Base-by-base conservation (phyloP, 2,329 filamentous ascomycete genomes). In the Penicillium sp. region DNA sequence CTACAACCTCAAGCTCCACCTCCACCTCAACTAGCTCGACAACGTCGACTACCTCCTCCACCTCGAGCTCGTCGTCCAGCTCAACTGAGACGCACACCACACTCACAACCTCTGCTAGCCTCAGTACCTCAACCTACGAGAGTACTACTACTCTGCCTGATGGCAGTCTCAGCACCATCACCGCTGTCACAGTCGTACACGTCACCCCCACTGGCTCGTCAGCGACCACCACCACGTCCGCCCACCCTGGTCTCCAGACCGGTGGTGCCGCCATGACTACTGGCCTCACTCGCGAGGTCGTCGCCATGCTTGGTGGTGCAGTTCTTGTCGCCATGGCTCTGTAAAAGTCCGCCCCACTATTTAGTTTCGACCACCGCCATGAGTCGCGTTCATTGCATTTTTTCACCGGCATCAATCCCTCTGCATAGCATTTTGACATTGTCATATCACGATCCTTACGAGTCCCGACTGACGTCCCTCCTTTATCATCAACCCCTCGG, bases 131-230 rank as follows among this genome's bases (percentile, higher is more conserved):
- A 3, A 79, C 77, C 43, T 70, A 67, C 62, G 65, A 76, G 54
- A 71, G 68, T 53, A 79, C 75, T 31, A 76, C 74, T 26, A 80
- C 77, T 13, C 57, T 75, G 11, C 61, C 75, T 19, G 68, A 81
- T 57, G 79, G 79, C n/a, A 68, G 65, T 16, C 53, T 74, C 23
- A 71, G 69, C 60, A 80, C 78, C 43, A 70, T 78, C 57, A 81
- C 79, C 11, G 72, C 75, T 39, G 67, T 79, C n/a, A 76, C 78
- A 3, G 69, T 80, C 33, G 74, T 80, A 45, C 70, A 77, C 44
- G 75, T 77, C 10, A 55, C 63, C 25, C 58, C 61, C 5, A 67
- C 65, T 1, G 66, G 59, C 4, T 23, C 9, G 25, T 55, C 68
- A 1, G 59, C 63, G 3, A 69, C 67, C 16, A 59, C 66, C 13